Evolutionary conservation across 257 asterid genomes (phyloP).

Genomic region (Linaria vulgaris): DNA sequence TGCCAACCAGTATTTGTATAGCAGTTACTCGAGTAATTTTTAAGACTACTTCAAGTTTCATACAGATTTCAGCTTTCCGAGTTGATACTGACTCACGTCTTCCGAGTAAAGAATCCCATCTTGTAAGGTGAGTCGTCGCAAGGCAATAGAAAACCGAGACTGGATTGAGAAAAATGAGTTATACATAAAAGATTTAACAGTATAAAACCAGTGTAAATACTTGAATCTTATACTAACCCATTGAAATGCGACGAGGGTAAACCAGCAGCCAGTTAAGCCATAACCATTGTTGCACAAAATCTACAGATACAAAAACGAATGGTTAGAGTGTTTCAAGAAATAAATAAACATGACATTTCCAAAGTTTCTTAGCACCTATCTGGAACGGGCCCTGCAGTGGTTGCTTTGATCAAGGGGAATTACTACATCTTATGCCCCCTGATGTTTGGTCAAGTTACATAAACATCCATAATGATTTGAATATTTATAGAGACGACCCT

Average conservation of each 20-base stretch:
- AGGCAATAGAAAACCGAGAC: conserved; percentile 74
- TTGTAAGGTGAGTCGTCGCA: conserved; percentile 61
- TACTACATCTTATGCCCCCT: no score
- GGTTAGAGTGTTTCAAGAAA: neutral
- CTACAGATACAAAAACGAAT: conserved; percentile 34
- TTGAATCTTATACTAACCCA: conserved; percentile 55
- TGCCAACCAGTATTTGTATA: neutral
- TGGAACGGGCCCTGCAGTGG: no score
- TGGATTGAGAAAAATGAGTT: conserved; percentile 30
- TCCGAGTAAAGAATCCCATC: conserved; percentile 60
- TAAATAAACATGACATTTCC: neutral
- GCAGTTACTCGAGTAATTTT: no score
- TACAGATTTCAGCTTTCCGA: conserved; percentile 45
- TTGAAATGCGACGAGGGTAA: conserved; percentile 83
- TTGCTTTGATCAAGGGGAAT: no score
- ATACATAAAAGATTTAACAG: neutral
- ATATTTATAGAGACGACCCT: no score
- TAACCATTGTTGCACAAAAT: conserved; percentile 65
- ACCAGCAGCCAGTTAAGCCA: conserved; percentile 86
- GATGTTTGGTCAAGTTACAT: no score
- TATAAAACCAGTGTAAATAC: neutral
- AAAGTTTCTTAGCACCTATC: no score
- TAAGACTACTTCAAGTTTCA: conserved; percentile 16
- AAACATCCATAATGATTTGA: no score
- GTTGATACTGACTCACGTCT: conserved; percentile 37